These are phyloP conservation scores for Candida manassasensis DNA, from an alignment of 805 yeast genomes.

Conservation along the genomic window DNA sequence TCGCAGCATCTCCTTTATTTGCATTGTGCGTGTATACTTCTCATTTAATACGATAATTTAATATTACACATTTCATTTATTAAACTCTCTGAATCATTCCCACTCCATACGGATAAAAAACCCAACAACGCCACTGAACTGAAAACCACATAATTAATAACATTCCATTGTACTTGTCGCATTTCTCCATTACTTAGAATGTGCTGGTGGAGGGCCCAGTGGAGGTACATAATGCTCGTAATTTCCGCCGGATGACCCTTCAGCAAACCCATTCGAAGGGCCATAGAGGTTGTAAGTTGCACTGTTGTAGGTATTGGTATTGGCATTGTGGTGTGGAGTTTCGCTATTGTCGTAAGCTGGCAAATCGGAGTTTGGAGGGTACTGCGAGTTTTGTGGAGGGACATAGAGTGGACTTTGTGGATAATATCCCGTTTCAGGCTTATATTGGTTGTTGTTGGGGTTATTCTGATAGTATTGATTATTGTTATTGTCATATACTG, in stretches of 20 bases:
- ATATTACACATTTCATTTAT: too few relatives aligned
- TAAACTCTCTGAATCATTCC: too few relatives aligned
- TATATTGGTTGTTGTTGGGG: background rate
- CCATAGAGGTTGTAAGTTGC: too few relatives aligned
- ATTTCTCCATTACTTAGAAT: background rate
- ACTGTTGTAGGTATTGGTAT: too few relatives aligned
- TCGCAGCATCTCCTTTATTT: too few relatives aligned
- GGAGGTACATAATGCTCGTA: background rate
- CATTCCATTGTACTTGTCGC: too few relatives aligned
- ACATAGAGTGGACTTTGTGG: background rate
- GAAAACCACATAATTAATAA: too few relatives aligned
- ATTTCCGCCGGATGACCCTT: background rate
- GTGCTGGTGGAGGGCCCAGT: conserved; percentile 1
- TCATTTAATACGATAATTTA: too few relatives aligned
- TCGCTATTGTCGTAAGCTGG: background rate
- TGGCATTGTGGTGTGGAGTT: background rate
- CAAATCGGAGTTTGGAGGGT: background rate
- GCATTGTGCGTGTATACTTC: too few relatives aligned
- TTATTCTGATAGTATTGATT: conserved; percentile 1
- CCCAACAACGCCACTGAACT: too few relatives aligned
- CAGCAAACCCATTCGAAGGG: background rate
- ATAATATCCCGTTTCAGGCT: background rate
- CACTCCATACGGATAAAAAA: too few relatives aligned
- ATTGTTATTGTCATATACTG: background rate
- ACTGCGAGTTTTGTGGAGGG: background rate